Evolutionary conservation across 1,284 basidiomycete genomes (phyloP).

Genomic region (Marasmius sp.): DNA sequence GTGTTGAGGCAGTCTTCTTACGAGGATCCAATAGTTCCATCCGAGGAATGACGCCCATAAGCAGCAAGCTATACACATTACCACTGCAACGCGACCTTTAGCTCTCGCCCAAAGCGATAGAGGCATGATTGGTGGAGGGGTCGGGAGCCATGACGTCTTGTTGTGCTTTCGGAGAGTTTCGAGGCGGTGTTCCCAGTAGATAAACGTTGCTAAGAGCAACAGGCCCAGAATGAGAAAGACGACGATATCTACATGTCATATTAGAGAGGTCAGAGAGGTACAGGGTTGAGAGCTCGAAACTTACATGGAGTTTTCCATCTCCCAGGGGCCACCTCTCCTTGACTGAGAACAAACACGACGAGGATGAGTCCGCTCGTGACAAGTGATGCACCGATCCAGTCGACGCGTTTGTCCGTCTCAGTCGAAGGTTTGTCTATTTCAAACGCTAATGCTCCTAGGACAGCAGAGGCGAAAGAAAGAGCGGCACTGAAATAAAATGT

Average conservation of each 20-base stretch:
- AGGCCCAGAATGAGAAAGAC: slow-evolving; percentile 32
- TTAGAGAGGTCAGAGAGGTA: neutral
- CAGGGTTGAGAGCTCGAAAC: slow-evolving; percentile 24
- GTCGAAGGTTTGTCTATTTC: slow-evolving; percentile 48
- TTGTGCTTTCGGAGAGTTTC: slow-evolving; percentile 4
- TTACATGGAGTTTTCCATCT: slow-evolving; percentile 78
- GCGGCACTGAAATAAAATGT: slow-evolving; percentile 1
- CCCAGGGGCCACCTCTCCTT: slow-evolving; percentile 67
- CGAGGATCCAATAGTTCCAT: slow-evolving; percentile 13
- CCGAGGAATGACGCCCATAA: slow-evolving; percentile 24
- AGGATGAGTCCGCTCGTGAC: slow-evolving; percentile 77
- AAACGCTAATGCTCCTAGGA: slow-evolving; percentile 53
- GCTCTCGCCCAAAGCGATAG: slow-evolving; percentile 10
- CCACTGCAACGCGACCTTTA: slow-evolving; percentile 9
- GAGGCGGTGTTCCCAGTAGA: slow-evolving; percentile 14
- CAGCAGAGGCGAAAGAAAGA: slow-evolving; percentile 42
- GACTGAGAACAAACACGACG: slow-evolving; percentile 77
- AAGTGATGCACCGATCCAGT: slow-evolving; percentile 81
- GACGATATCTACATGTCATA: slow-evolving; percentile 9
- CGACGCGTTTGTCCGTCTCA: slow-evolving; percentile 61
- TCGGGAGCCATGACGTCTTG: neutral
- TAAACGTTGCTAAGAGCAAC: slow-evolving; percentile 33
- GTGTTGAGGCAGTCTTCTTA: neutral
- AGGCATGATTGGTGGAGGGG: slow-evolving; percentile 12
- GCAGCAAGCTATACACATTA: slow-evolving; percentile 38